Conservation (phyloP, 2,329 filamentous ascomycete genomes). For the Penicillium italicum region DNA sequence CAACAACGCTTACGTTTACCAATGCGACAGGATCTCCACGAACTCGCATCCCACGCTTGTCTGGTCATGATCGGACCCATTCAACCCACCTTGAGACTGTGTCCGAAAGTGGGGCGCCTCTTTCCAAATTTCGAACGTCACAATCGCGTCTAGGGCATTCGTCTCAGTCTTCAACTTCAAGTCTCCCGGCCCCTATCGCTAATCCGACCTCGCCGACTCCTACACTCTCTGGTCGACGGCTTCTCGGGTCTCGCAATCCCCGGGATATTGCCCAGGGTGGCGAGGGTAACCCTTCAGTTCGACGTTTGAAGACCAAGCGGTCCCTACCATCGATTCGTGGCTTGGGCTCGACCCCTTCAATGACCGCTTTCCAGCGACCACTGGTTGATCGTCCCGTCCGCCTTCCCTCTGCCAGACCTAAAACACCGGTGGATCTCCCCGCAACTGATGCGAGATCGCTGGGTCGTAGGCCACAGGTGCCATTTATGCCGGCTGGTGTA, state of each 20-base stretch:
- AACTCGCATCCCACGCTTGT: slow-evolving; percentile 77
- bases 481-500: slow-evolving; percentile 75
- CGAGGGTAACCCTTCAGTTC: slow-evolving; percentile 52
- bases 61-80: slow-evolving; percentile 66
- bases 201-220: slow-evolving; percentile 56
- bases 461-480: slow-evolving; percentile 60
- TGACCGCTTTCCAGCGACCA: slow-evolving; percentile 35
- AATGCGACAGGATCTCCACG: slow-evolving; percentile 60
- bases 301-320: slow-evolving; percentile 58
- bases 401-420: slow-evolving; percentile 49
- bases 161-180: slow-evolving; percentile 64
- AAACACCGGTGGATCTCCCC: slow-evolving; percentile 65
- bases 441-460: slow-evolving; percentile 37
- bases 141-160: slow-evolving; percentile 66
- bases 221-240: slow-evolving; percentile 59
- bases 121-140: slow-evolving; percentile 59
- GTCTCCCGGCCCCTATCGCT: slow-evolving; percentile 60
- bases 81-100: slow-evolving; percentile 80
- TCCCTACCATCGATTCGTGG: slow-evolving; percentile 58
- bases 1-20: slow-evolving; percentile 86
- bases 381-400: slow-evolving; percentile 38
- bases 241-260: slow-evolving; percentile 47
- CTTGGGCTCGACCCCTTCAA: slow-evolving; percentile 32
- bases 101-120: slow-evolving; percentile 78
- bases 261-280: slow-evolving; percentile 34